Evolutionary conservation across 2,329 filamentous ascomycete genomes (phyloP), one percentile per base, ranked within the genome.

Genomic region (Epichloe baconii): DNA sequence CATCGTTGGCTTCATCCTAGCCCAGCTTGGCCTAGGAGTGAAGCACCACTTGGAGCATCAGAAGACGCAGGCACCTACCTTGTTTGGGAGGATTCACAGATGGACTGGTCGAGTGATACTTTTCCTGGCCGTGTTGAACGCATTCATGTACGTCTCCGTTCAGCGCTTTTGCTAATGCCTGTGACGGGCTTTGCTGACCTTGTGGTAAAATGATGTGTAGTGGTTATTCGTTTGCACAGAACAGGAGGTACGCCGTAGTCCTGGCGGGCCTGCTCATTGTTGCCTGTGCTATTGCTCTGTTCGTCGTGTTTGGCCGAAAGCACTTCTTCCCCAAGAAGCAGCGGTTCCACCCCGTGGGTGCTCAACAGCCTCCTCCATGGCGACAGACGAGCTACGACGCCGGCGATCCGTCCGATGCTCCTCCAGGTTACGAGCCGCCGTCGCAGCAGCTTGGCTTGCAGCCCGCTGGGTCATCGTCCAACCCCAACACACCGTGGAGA

Each of bases 31-130:
- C 2, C 61, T 83, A 14, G 80, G 80, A 31, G 68, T 76, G 54
- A 56, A 79, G 51, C 76, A 82, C 56, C 79, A 82, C 57, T 66
- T 70, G 45, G 67, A 74, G 38, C 79, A 69, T 61, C 75, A 72
- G 58, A 66, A 69, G 61, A 78, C 74, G 2, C 65, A 73, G 51
- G 53, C 68, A 21, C 64, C 74, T 1, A 77, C 77, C 26, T 69
- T 71, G 56, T 68, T 79, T 36, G 71, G 75, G 49, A 73, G 68
- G 17, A 66, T 76, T 23, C 80, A 84, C 62, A 64, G 77, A 19
- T 79, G 78, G 73, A 65, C 80, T 3, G 80, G 80, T 2, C 72
- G 79, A 14, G 44, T 73, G 3, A 68, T 78, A 37, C 69, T 83
- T 19, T 60, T 73, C 10, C 58, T 80, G 3, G 80, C 77, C 44